Evolutionary conservation across 2,329 filamentous ascomycete genomes (phyloP), one percentile per base, ranked within the genome.

Genomic region (Albifimbria verrucaria): DNA sequence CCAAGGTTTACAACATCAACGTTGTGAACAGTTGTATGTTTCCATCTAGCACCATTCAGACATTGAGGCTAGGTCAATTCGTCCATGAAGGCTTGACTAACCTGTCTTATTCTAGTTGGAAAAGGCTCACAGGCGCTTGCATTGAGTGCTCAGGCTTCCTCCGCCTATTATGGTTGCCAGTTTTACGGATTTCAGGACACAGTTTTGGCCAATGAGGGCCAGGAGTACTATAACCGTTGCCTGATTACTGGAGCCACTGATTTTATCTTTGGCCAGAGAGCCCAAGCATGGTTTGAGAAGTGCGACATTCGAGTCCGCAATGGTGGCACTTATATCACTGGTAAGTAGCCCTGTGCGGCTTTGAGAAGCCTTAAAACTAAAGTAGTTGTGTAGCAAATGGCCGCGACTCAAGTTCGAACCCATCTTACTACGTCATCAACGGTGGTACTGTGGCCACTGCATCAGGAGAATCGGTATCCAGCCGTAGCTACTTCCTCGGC

Each of bases 1-100:
- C 86, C 55, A 80, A 78, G 57, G 67, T 86, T 17, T 87, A 86
- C 72, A 87, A 87, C 59, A 69, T 87, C 65, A 82, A 78, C 51
- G 65, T 79, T 5, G 64, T 68, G 23, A 79, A 79, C 60, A 68
- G 66, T 0, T 73, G 72, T 52, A 48, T 21, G 46, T 48, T 15
- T 23, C 18, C 22, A 20, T 6, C 4, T 5, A 17, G 5, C 15
- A 7, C 18, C 18, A 5, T n/a, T n/a, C 11, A 12, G 12, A 39
- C 18, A 12, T 15, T 39, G 12, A 39, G 7, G 26, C 26, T 17
- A 39, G 6, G 6, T n/a, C 32, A 39, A 4, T 5, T 39, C 26
- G 18, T n/a, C 32, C 12, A 4, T 4, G 18, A 15, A 17, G 17
- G 3, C 20, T 22, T 4, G 9, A 24, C 44, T 25, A 17, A 47